Conservation (phyloP, 129 eudicot species). For the Pulicaria dysenterica region DNA sequence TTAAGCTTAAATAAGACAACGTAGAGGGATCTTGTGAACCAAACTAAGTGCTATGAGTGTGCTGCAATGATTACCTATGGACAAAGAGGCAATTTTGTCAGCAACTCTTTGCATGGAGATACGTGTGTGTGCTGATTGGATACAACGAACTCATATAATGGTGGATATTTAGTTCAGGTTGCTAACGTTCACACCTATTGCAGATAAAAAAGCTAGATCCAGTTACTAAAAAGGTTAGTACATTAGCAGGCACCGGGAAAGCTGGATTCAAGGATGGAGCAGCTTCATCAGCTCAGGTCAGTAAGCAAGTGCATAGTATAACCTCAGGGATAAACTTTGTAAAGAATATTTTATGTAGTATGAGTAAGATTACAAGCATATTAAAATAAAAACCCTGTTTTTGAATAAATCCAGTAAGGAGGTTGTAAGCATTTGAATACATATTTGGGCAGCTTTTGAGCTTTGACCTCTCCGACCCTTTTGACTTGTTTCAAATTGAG, state of each 20-base stretch:
- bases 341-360: neutral
- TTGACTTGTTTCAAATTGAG: neutral
- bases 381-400: neutral
- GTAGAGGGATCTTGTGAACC: too few relatives aligned
- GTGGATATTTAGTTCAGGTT: neutral
- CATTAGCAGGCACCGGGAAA: constrained; percentile 87
- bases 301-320: constrained; percentile 24
- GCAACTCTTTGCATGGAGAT: too few relatives aligned
- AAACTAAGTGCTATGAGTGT: too few relatives aligned
- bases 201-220: constrained; percentile 94
- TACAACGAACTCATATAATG: neutral
- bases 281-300: constrained; percentile 77
- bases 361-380: constrained; percentile 3
- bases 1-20: too few relatives aligned
- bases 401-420: neutral
- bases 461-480: too few relatives aligned
- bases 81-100: too few relatives aligned
- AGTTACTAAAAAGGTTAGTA: constrained; percentile 61
- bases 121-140: constrained; percentile 3
- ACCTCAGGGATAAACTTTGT: constrained; percentile 4
- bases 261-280: constrained; percentile 96
- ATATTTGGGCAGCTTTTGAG: neutral
- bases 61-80: too few relatives aligned
- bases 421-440: constrained; percentile 8
- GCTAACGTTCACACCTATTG: constrained; percentile 26